Base-by-base conservation (phyloP, 257 asterid species). In the Jasminum sambac region DNA sequence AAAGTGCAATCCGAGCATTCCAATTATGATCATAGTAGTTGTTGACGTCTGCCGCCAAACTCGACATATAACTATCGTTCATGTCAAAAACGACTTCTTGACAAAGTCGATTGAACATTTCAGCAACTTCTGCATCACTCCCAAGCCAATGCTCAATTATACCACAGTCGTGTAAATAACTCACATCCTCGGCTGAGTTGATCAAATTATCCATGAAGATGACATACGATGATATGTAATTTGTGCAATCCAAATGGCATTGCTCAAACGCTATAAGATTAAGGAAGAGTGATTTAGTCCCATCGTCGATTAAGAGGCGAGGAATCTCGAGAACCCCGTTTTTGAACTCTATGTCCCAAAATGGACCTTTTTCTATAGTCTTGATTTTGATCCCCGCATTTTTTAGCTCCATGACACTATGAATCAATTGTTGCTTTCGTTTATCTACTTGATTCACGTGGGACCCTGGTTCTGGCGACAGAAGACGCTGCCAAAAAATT, bases 91-190 rank as follows among this genome's bases (percentile, higher is more conserved):
- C 97, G 11, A 90, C 98, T 64, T 90, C 98, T 63, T 82, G 88
- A 43, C 95, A 89, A 0, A 90, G 85, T 0, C 88, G 84, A 64
- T 89, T 90, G 76, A 93, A 93, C 8, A 93, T 83, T 1, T 90
- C 96, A 0, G 97, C 92, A 25, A 89, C 96, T 76, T 90, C 96
- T n/a, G n/a, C n/a, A n/a, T n/a, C n/a, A n/a, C n/a, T n/a, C n/a
- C n/a, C n/a, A n/a, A n/a, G n/a, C n/a, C n/a, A n/a, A n/a, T n/a
- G n/a, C n/a, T n/a, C n/a, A n/a, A n/a, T n/a, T n/a, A n/a, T n/a
- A n/a, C n/a, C n/a, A n/a, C n/a, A n/a, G n/a, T n/a, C n/a, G n/a
- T n/a, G n/a, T n/a, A n/a, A n/a, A n/a, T n/a, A n/a, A n/a, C n/a
- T n/a, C n/a, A n/a, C n/a, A n/a, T n/a, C n/a, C n/a, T n/a, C n/a